Evolutionary conservation across 192 early-diverging fungal species (phyloP).

Genomic region (Backusella mclennaniae): DNA sequence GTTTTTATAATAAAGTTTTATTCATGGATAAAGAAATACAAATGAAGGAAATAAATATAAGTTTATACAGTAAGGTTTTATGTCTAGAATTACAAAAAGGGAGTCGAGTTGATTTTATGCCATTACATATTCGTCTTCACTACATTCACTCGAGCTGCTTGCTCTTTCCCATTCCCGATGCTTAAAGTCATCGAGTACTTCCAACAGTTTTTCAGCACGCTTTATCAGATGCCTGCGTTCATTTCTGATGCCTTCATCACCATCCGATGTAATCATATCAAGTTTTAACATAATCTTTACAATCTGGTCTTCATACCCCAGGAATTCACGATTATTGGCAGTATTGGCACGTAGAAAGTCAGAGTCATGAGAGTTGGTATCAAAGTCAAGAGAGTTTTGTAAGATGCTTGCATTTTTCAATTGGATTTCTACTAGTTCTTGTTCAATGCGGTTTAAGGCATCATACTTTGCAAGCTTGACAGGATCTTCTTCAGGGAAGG

Average conservation of each 20-base stretch:
- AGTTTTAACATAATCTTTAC: constrained; percentile 30
- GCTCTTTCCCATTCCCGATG: constrained; percentile 32
- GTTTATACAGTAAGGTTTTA: not conserved
- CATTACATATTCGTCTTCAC: constrained; percentile 3
- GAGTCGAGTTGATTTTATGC: not conserved
- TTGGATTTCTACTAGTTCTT: constrained; percentile 9
- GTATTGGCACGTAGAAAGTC: not conserved
- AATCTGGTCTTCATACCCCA: constrained; percentile 34
- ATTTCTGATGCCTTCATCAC: constrained; percentile 15
- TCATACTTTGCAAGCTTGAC: constrained; percentile 9
- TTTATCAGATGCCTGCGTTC: constrained; percentile 22
- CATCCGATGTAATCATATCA: constrained; percentile 28
- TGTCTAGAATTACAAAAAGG: not conserved
- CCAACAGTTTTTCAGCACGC: constrained; percentile 25
- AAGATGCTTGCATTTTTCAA: not conserved
- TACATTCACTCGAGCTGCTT: constrained; percentile 4
- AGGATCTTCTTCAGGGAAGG: not conserved
- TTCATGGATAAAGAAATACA: not conserved
- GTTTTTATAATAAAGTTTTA: not conserved
- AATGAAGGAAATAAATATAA: not conserved
- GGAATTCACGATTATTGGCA: constrained; percentile 23
- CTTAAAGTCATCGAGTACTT: constrained; percentile 30
- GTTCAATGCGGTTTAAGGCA: constrained; percentile 2
- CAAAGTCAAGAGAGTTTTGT: constrained; percentile 5
- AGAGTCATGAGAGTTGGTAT: not conserved